Evolutionary conservation across 148 eudicot species (phyloP), one percentile per base, ranked within the genome.

Genomic region (Bassia scoparia): DNA sequence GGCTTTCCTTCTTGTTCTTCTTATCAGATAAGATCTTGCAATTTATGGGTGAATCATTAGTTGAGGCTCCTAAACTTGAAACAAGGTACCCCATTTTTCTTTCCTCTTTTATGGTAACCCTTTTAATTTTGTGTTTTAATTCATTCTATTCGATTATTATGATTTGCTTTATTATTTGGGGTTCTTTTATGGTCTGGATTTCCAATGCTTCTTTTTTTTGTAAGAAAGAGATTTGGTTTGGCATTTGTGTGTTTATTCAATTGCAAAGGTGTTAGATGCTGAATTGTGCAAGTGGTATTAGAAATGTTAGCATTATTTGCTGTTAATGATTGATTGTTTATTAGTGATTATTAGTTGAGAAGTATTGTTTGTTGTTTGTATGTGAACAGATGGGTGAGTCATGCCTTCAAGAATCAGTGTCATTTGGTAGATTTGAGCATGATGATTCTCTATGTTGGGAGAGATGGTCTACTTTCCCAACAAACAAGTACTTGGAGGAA

Each of bases 371-470:
- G 74, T 72, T 70, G 69, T 71, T 72, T 79, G 64, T 81, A 70
- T 74, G 55, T 50, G 62, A 67, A 37, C 94, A 95, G 99, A 95
- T 87, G 96, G 89, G 84, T 60, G 89, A 84, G 52, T 76, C 95
- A 27, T 56, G 83, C 54, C 78, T 89, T 48, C 87, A 84, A 71
- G 91, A 82, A 10, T 94, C 98, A 13, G 87, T 94, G 72, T 94
- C 98, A 3, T 94, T 94, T 77, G 98, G 98, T 81, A 88, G 90
- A 81, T 94, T 88, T 78, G 96, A 91, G 76, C 87, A 81, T 75
- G 97, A 81, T 75, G 97, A 94, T 84, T 73, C 86, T 20, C 92
- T 91, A 83, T 86, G 91, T 75, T 94, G 98, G 98, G 98, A 94
- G 81, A 89, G 89, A 87, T 94, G 96, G 96, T 94, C 98, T 7